Percentiles rank a stretch among this genome's conserved stretches.
Conservation (phyloP, 352 stramenopile genomes). For the Phytophthora chlamydospora region DNA sequence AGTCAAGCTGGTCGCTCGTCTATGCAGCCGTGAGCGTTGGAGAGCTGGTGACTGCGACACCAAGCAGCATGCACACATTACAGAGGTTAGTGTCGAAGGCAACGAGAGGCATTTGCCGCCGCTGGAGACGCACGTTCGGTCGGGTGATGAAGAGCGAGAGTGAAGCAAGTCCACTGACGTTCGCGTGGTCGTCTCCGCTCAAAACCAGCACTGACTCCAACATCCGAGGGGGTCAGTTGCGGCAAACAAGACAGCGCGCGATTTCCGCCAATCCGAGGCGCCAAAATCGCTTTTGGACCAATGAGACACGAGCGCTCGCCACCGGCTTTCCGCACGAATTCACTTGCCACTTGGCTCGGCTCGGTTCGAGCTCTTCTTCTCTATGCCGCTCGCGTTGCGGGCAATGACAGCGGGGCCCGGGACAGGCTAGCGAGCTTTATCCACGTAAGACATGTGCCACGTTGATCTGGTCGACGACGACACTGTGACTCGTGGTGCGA, state of each 20-base stretch:
- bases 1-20: slow-evolving; percentile 13
- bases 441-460: neutral
- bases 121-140: slow-evolving; percentile 28
- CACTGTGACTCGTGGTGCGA: slow-evolving; percentile 15
- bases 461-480: slow-evolving; percentile 3
- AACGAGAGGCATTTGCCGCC: neutral
- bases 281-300: neutral
- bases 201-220: slow-evolving; percentile 75
- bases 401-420: too few species aligned
- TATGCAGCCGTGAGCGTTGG: slow-evolving; percentile 17
- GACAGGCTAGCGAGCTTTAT: neutral
- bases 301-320: neutral
- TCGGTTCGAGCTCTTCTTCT: neutral
- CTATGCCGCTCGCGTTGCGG: too few species aligned
- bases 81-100: neutral
- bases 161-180: slow-evolving; percentile 1
- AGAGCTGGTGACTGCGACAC: slow-evolving; percentile 29
- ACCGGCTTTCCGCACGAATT: too few species aligned
- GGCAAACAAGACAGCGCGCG: slow-evolving; percentile 8
- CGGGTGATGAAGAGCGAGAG: slow-evolving; percentile 8
- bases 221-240: slow-evolving; percentile 17
- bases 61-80: slow-evolving; percentile 1
- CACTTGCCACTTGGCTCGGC: neutral
- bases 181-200: slow-evolving; percentile 27
- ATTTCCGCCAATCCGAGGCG: slow-evolving; percentile 16